A percentile compares a stretch with the other conserved stretches of the same genome.
Conservation (phyloP, 2,329 filamentous ascomycete species). For the Chrysosporium keratinophilum region DNA sequence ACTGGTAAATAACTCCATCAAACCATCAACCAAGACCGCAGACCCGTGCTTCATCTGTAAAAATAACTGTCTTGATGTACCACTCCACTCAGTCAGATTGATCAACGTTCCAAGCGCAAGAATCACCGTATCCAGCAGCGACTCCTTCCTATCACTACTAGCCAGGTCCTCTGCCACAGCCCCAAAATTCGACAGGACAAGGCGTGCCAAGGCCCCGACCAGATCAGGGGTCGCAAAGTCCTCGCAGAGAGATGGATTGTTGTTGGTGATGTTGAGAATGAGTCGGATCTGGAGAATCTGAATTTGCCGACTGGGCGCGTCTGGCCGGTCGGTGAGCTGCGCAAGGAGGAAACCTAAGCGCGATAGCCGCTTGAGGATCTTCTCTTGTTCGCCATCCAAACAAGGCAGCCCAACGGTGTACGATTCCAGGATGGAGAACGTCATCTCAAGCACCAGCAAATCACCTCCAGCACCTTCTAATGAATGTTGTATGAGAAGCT, state of each 20-base stretch:
- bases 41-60: slow-evolving; percentile 31
- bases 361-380: slow-evolving; percentile 24
- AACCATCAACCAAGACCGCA: slow-evolving; percentile 39
- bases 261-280: slow-evolving; percentile 78
- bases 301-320: slow-evolving; percentile 21
- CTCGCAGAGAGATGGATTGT: slow-evolving; percentile 57
- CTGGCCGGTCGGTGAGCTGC: slow-evolving; percentile 14
- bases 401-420: slow-evolving; percentile 26
- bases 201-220: slow-evolving; percentile 28
- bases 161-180: slow-evolving; percentile 23
- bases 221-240: slow-evolving; percentile 47
- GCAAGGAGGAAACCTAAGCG: slow-evolving; percentile 33
- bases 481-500: slow-evolving; percentile 23
- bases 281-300: slow-evolving; percentile 50
- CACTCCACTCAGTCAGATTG: slow-evolving; percentile 73
- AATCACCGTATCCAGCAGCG: slow-evolving; percentile 61
- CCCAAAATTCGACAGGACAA: slow-evolving; percentile 28
- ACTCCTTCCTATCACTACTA: slow-evolving; percentile 37
- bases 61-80: slow-evolving; percentile 47
- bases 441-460: slow-evolving; percentile 22
- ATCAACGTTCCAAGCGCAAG: slow-evolving; percentile 73
- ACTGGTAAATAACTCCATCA: slow-evolving; percentile 58
- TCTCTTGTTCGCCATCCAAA: slow-evolving; percentile 22
- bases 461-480: slow-evolving; percentile 8
- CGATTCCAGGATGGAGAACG: slow-evolving; percentile 32